Evolutionary conservation across 306 rosid species (phyloP).

Genomic region (Canavalia gladiata): DNA sequence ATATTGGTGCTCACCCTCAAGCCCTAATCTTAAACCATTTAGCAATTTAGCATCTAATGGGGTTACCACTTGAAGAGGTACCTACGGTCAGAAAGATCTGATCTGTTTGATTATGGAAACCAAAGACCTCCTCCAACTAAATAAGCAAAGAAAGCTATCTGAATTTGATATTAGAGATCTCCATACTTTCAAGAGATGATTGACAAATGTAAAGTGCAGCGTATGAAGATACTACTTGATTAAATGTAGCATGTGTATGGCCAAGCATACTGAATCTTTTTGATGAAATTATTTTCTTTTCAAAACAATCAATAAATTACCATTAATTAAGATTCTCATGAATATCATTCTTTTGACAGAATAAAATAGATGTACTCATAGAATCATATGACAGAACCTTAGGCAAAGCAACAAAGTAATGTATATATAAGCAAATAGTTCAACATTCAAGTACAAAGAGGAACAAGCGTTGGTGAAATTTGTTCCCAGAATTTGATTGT

Average conservation of each 20-base stretch:
- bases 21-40: slow-evolving; percentile 81
- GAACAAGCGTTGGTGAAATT: slow-evolving; percentile 27
- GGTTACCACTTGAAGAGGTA: slow-evolving; percentile 72
- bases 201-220: slow-evolving; percentile 16
- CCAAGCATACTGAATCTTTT: slow-evolving; percentile 9
- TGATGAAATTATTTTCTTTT: slow-evolving; percentile 16
- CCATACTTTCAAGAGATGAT: slow-evolving; percentile 36
- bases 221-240: slow-evolving; percentile 33
- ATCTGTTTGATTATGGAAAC: slow-evolving; percentile 42
- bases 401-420: slow-evolving; percentile 7
- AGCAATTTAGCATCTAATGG: slow-evolving; percentile 74
- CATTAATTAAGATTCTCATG: slow-evolving; percentile 1
- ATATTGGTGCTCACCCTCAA: slow-evolving; percentile 97
- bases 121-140: slow-evolving; percentile 37
- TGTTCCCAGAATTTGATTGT: slow-evolving; percentile 33
- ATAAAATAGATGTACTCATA: slow-evolving; percentile 27
- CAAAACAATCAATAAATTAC: background rate
- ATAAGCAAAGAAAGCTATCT: slow-evolving; percentile 40
- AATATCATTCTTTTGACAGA: slow-evolving; percentile 41
- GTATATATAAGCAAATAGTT: slow-evolving; percentile 26
- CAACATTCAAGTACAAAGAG: slow-evolving; percentile 6
- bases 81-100: slow-evolving; percentile 58
- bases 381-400: slow-evolving; percentile 18
- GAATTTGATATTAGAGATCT: slow-evolving; percentile 20
- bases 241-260: slow-evolving; percentile 26